These are phyloP conservation scores for Scutellaria barbata DNA, from an alignment of 257 asterid species.

Conservation along the genomic window DNA sequence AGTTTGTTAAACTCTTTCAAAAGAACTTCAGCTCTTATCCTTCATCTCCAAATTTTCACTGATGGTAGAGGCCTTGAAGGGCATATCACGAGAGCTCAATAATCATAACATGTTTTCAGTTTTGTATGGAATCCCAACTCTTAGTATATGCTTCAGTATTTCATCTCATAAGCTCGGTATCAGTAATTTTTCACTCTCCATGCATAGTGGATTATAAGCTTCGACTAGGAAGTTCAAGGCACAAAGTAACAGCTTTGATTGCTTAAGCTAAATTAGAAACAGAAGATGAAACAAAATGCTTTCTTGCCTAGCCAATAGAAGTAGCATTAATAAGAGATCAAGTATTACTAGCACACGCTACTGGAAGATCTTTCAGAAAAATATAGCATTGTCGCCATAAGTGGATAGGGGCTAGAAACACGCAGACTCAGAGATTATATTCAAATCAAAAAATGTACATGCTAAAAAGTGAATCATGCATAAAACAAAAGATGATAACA, in stretches of 20 bases:
- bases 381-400: conserved; percentile 2
- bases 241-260: neutral
- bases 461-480: neutral
- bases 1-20: no score
- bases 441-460: neutral
- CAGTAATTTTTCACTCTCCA: neutral
- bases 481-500: neutral
- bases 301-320: neutral
- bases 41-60: no score
- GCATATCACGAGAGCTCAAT: no score
- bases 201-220: neutral
- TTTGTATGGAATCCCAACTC: neutral
- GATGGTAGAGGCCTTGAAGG: no score
- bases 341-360: neutral
- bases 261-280: neutral
- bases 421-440: neutral
- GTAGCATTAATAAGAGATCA: conserved; percentile 11
- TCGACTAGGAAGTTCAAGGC: neutral
- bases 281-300: conserved; percentile 5
- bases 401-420: neutral
- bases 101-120: no score
- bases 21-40: no score
- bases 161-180: neutral
- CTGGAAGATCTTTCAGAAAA: conserved; percentile 14
- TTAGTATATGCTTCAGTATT: neutral